These are phyloP conservation scores for Elongisporangium anandrum DNA, from an alignment of 352 stramenopile genomes.

Conservation along the genomic window DNA sequence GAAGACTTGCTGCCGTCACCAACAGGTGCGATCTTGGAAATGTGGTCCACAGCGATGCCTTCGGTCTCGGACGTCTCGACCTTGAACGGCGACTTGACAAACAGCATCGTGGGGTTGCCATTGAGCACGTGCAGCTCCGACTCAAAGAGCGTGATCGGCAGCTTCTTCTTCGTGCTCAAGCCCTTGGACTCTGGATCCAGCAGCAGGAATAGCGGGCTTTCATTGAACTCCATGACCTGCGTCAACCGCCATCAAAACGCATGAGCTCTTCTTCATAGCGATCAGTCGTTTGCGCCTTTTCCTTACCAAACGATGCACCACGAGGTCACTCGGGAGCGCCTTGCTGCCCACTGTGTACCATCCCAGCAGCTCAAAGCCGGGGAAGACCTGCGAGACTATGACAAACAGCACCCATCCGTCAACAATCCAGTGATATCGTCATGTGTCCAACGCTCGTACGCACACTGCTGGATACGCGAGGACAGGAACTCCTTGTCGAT, in stretches of 20 bases:
- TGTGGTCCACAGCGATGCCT: conserved; percentile 84
- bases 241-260: conserved; percentile 2
- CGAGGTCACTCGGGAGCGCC: conserved; percentile 64
- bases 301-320: conserved; percentile 65
- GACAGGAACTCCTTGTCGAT: conserved; percentile 84
- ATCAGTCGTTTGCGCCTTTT: not conserved
- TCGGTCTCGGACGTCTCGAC: conserved; percentile 86
- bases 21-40: conserved; percentile 81
- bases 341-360: conserved; percentile 86
- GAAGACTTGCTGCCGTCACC: conserved; percentile 69
- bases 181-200: conserved; percentile 60
- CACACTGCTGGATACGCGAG: conserved; percentile 78
- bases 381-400: conserved; percentile 80
- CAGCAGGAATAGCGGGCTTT: conserved; percentile 79
- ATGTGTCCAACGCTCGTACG: conserved; percentile 7
- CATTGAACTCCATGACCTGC: conserved; percentile 87
- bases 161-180: conserved; percentile 77
- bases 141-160: conserved; percentile 84
- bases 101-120: conserved; percentile 84
- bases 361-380: conserved; percentile 82
- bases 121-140: conserved; percentile 85
- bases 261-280: conserved; percentile 5
- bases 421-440: not conserved
- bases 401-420: not conserved
- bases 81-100: conserved; percentile 85